Conservation (phyloP, 2,329 filamentous ascomycete species). For the Xylaria sp. region DNA sequence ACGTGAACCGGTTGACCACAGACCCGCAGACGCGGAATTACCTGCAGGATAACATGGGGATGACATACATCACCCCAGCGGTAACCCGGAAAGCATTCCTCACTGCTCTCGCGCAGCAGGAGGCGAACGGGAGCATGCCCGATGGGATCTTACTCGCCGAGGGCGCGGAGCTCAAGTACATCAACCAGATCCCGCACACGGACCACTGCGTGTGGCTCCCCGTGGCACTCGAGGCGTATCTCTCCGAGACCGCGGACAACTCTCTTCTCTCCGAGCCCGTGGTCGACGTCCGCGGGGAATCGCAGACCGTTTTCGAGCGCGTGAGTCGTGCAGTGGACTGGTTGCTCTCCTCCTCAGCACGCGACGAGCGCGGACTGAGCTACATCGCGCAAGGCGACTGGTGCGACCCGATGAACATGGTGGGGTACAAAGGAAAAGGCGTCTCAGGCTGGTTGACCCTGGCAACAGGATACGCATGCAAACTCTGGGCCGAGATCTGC, state of each 20-base stretch:
- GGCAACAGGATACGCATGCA: conserved; percentile 58
- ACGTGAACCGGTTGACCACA: conserved; percentile 63
- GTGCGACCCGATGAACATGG: conserved; percentile 69
- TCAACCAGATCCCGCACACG: conserved; percentile 65
- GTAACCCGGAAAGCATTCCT: conserved; percentile 56
- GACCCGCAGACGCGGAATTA: conserved; percentile 66
- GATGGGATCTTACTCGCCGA: conserved; percentile 60
- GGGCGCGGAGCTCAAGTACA: conserved; percentile 63
- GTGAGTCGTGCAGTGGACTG: conserved; percentile 64
- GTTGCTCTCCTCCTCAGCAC: conserved; percentile 55
- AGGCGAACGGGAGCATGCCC: conserved; percentile 61
- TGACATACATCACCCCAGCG: conserved; percentile 60
- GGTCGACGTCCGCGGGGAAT: conserved; percentile 49
- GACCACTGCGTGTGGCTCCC: conserved; percentile 66
- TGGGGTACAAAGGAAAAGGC: conserved; percentile 62
- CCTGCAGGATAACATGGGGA: conserved; percentile 66
- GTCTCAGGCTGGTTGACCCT: conserved; percentile 65
- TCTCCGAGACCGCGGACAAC: conserved; percentile 61
- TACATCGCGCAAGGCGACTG: conserved; percentile 65
- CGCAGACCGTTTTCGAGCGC: conserved; percentile 58
- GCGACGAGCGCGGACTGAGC: conserved; percentile 59
- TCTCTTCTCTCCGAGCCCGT: conserved; percentile 53
- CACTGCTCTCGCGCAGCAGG: conserved; percentile 58
- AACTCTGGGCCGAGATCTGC: conserved; percentile 60
- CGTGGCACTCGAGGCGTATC: conserved; percentile 59